Evolutionary conservation across 2,329 filamentous ascomycete genomes (phyloP), one percentile per base, ranked within the genome.

Genomic region (Aspergillus sp.): DNA sequence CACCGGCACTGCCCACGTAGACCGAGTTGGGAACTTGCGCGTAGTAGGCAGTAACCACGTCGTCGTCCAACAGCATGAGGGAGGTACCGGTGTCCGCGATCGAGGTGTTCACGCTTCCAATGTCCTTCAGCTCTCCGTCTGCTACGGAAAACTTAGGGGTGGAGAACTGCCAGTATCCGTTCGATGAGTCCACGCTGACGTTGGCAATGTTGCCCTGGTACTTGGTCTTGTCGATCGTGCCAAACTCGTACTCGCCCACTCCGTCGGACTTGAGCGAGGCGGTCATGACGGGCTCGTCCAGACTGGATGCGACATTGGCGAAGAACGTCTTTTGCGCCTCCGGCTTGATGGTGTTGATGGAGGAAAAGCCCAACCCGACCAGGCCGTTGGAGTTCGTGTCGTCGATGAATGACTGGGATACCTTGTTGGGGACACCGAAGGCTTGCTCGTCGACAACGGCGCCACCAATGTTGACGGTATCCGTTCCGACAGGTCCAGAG

Each of bases 211-310:
- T 68, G 36, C 89, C 90, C 2, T 73, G 80, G 73, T 89, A 90
- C 67, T 90, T 86, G 58, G 77, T 77, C 1, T 69, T 71, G 71
- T 93, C 88, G 68, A 93, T 87, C 66, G 75, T 82, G 62, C 90
- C 90, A 68, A 93, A 93, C 70, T 91, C 87, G 77, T 91, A 93
- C 30, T 84, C 82, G 49, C 90, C 90, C 2, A 81, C 78, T 15
- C 80, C 79, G 60, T 82, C 80, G 64, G 84, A 82, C 69, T 85
- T 84, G 48, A 94, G 80, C 62, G 89, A 83, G 23, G 88, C 89
- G 0, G 89, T 90, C 76, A 93, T 90, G 42, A 93, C 77, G 0
- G 89, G 88, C 73, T 84, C 76, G 25, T 84, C 82, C 23, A 92
- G 83, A 17, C 78, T 74, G n/a, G 74, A 64, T 73, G 84, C 83